These are phyloP conservation scores for Hondaea fermentalgiana DNA, from an alignment of 108 stramenopile species.

Conservation along the genomic window DNA sequence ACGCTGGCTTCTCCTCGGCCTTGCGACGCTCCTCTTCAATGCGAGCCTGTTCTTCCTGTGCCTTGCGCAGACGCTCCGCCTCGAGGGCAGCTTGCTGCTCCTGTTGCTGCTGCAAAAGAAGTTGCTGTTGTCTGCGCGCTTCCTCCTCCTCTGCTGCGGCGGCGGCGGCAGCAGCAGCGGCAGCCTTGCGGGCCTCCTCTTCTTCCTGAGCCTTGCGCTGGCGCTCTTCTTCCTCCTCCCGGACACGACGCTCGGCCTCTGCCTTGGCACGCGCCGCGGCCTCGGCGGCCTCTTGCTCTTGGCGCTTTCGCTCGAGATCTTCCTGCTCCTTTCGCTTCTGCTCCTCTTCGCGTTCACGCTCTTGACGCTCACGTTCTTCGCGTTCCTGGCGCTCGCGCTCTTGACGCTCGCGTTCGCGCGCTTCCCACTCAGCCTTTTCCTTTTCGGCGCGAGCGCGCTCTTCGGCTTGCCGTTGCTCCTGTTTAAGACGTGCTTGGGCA, in stretches of 20 bases:
- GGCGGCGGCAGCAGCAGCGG: background rate
- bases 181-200: conserved; percentile 13
- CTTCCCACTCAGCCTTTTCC: background rate
- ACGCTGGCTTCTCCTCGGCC: background rate
- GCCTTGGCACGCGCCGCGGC: background rate
- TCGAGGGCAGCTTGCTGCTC: background rate
- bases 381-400: background rate
- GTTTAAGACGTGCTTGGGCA: conserved; percentile 35
- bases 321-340: background rate
- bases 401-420: background rate
- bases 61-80: background rate
- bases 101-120: no score
- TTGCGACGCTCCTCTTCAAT: background rate
- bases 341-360: conserved; percentile 21
- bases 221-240: background rate
- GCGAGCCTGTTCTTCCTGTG: background rate
- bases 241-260: no score
- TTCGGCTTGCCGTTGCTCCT: conserved; percentile 19
- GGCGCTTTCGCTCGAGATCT: background rate
- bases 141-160: background rate
- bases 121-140: no score
- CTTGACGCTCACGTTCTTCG: background rate
- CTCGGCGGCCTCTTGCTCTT: background rate
- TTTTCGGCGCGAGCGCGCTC: background rate
- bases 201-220: conserved; percentile 20